Evolutionary conservation across 2,329 filamentous ascomycete species (phyloP).

Genomic region (Pseudocercospora pini-densiflorae): DNA sequence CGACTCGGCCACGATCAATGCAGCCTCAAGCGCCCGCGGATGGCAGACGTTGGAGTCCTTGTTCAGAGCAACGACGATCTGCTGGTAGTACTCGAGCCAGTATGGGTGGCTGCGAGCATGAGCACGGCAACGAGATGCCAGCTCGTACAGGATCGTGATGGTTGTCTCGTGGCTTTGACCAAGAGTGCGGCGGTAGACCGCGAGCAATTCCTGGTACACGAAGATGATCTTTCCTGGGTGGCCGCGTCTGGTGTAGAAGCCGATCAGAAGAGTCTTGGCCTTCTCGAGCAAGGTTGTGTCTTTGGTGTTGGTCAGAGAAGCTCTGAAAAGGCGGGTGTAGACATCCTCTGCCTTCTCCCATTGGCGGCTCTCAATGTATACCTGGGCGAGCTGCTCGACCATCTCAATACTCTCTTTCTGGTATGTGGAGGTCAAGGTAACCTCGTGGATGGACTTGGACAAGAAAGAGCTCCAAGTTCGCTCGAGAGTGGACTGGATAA

Average conservation of each 20-base stretch:
- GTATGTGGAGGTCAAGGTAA: conserved; percentile 49
- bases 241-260: conserved; percentile 46
- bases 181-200: conserved; percentile 39
- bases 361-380: conserved; percentile 47
- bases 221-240: conserved; percentile 43
- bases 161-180: conserved; percentile 49
- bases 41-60: conserved; percentile 46
- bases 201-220: conserved; percentile 44
- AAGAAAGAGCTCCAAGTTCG: conserved; percentile 55
- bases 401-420: conserved; percentile 53
- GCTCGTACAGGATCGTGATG: conserved; percentile 53
- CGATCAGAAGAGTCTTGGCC: conserved; percentile 40
- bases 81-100: conserved; percentile 53
- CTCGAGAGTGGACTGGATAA: conserved; percentile 52
- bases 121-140: conserved; percentile 45
- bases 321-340: conserved; percentile 46
- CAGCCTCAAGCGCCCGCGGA: conserved; percentile 47
- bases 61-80: conserved; percentile 50
- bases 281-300: conserved; percentile 41
- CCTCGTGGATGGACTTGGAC: conserved; percentile 44
- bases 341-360: conserved; percentile 46
- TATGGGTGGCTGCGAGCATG: conserved; percentile 49
- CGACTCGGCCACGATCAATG: conserved; percentile 47
- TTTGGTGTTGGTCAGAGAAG: conserved; percentile 39
- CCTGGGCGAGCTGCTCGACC: conserved; percentile 52